These are phyloP conservation scores for Phytopythium cucurbitacearum DNA, from an alignment of 352 stramenopile species.

Conservation along the genomic window DNA sequence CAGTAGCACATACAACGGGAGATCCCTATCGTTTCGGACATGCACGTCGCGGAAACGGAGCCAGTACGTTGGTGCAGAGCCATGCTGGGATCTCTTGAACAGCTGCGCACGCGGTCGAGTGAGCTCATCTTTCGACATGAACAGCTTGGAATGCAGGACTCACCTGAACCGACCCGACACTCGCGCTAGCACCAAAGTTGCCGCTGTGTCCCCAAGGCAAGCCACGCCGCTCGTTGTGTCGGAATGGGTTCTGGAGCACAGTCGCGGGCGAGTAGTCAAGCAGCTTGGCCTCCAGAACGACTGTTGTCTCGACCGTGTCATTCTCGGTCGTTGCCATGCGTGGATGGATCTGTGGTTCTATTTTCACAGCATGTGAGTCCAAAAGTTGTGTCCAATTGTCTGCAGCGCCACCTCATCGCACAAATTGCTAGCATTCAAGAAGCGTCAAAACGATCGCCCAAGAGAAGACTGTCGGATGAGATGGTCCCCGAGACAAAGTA, in stretches of 20 bases:
- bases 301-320: constrained; percentile 11
- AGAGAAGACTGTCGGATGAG: too few relatives aligned
- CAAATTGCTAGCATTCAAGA: too few relatives aligned
- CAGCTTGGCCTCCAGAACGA: constrained; percentile 28
- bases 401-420: too few relatives aligned
- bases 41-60: constrained; percentile 52
- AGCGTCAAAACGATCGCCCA: too few relatives aligned
- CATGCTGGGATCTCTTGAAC: neutral
- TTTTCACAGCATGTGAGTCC: too few relatives aligned
- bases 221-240: neutral
- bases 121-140: neutral
- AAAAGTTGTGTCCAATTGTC: too few relatives aligned
- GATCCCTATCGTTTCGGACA: constrained; percentile 51
- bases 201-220: neutral
- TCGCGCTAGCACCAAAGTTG: neutral
- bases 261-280: constrained; percentile 13
- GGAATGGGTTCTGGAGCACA: constrained; percentile 3
- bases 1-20: constrained; percentile 58
- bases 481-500: too few relatives aligned
- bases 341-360: too few relatives aligned
- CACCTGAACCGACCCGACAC: neutral
- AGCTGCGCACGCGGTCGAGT: constrained; percentile 1
- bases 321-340: neutral
- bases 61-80: constrained; percentile 22
- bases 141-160: neutral